A percentile compares a stretch with the other conserved stretches of the same genome.
Evolutionary conservation across 2,329 filamentous ascomycete genomes (phyloP).

Genomic region (Scytalidium lignicola): DNA sequence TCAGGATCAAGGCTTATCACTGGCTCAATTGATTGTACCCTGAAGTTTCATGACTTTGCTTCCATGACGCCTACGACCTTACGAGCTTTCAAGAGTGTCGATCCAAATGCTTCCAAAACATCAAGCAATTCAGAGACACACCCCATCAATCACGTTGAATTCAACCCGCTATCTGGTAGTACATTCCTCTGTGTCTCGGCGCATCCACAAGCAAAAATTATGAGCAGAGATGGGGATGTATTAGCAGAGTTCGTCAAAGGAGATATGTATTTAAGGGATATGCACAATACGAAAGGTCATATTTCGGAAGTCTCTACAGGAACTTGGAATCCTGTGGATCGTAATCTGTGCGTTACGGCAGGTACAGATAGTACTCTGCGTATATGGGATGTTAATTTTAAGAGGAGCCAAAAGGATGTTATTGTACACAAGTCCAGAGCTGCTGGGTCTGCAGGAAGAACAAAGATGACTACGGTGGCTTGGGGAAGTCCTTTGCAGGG

Average conservation of each 20-base stretch:
- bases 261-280: conserved; percentile 96
- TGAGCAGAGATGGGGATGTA: conserved; percentile 83
- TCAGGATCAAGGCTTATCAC: conserved; percentile 80
- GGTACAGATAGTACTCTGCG: conserved; percentile 92
- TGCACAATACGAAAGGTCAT: conserved; percentile 97
- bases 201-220: conserved; percentile 82
- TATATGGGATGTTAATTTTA: conserved; percentile 95
- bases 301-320: conserved; percentile 86
- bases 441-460: conserved; percentile 82
- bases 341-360: conserved; percentile 80
- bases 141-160: conserved; percentile 78
- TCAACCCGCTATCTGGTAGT: conserved; percentile 75
- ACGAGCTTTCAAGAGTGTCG: conserved; percentile 86
- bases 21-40: conserved; percentile 83
- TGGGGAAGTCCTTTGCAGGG: conserved; percentile 78
- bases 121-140: conserved; percentile 74
- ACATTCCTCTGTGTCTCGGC: conserved; percentile 84
- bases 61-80: conserved; percentile 94
- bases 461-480: conserved; percentile 86
- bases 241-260: conserved; percentile 90
- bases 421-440: conserved; percentile 93
- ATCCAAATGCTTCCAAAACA: conserved; percentile 74
- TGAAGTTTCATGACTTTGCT: conserved; percentile 93
- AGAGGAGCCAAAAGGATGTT: conserved; percentile 84
- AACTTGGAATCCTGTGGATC: conserved; percentile 85